Base-by-base conservation (phyloP, 2,329 filamentous ascomycete genomes). In the Stachybotrys echinatus region DNA sequence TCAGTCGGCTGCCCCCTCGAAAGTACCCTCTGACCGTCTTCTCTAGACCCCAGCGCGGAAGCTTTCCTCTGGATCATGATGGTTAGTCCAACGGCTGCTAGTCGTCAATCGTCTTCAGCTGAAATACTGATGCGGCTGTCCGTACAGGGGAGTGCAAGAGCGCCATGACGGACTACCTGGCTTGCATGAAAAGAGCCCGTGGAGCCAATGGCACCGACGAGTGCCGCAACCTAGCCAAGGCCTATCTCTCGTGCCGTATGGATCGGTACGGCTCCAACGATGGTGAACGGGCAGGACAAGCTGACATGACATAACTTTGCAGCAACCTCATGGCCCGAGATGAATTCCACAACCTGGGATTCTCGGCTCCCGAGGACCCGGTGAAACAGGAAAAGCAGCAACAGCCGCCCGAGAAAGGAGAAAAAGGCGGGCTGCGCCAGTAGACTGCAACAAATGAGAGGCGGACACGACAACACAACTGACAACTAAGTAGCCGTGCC, bases 241-340 rank as follows among this genome's bases (percentile, higher is more conserved):
- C 83, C 23, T 99, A 99, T 68, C 75, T 99, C 48, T 75, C 83
- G 46, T 99, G 94, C 69, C 84, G 94, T 45, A 99, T 99, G 94
- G 92, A 97, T 59, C 83, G 85, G 91, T 95, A 74, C 65, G 85
- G 48, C 46, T n/a, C n/a, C n/a, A n/a, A n/a, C n/a, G n/a, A n/a
- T n/a, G n/a, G n/a, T n/a, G n/a, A n/a, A 42, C 39, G 6, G 43
- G n/a, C n/a, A n/a, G n/a, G n/a, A n/a, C n/a, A 49, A 42, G 37
- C 34, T 40, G 39, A 37, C 21, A 17, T 4, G 23, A 4, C 23
- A n/a, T 34, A 12, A 45, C 21, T 47, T 8, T 34, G 27, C 27
- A 91, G 91, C 58, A 96, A 97, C 64, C 74, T 99, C 27, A 99
- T 99, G 94, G 92, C 92, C 7, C 89, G 82, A 58, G 94, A 99